Evolutionary conservation across 805 yeast genomes (phyloP).

Genomic region (Nakazawaea sp.): DNA sequence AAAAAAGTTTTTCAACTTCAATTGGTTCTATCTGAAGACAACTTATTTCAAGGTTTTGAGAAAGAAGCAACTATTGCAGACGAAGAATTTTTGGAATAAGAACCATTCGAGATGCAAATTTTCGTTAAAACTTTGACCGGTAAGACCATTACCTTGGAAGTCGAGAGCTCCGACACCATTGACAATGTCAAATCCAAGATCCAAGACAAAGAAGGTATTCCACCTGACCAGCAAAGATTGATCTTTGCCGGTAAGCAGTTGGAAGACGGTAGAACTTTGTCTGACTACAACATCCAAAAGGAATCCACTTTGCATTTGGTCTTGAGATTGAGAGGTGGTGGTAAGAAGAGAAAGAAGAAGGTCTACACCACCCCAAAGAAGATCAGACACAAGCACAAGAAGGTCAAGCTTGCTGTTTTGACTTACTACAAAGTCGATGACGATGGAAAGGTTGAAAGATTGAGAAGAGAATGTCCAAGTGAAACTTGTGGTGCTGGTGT

Average conservation of each 20-base stretch:
- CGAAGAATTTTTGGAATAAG: slow-evolving; percentile 15
- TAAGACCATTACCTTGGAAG: slow-evolving; percentile 97
- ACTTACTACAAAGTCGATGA: slow-evolving; percentile 99
- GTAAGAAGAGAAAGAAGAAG: slow-evolving; percentile 99
- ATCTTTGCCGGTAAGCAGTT: slow-evolving; percentile 99
- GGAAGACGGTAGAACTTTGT: slow-evolving; percentile 97
- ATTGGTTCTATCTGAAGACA: not conserved
- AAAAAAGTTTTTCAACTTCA: not conserved
- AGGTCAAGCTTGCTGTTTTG: slow-evolving; percentile 98
- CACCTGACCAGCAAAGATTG: slow-evolving; percentile 99
- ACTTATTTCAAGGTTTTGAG: slow-evolving; percentile 13
- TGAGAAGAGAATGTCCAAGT: slow-evolving; percentile 96
- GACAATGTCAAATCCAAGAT: slow-evolving; percentile 98
- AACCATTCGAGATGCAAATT: slow-evolving; percentile 41
- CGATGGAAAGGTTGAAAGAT: slow-evolving; percentile 97
- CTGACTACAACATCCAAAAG: slow-evolving; percentile 99
- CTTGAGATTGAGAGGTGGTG: slow-evolving; percentile 97
- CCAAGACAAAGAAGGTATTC: slow-evolving; percentile 99
- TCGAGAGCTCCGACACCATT: slow-evolving; percentile 97
- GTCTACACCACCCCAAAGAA: slow-evolving; percentile 99
- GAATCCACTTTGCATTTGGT: slow-evolving; percentile 97
- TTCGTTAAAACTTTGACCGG: slow-evolving; percentile 85
- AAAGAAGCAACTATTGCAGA: slow-evolving; percentile 33
- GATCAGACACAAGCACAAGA: slow-evolving; percentile 99
- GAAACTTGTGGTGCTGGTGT: slow-evolving; percentile 97